These are phyloP conservation scores for Neckera pumila DNA, from an alignment of 225 moss, liverwort and hornwort species.

Conservation along the genomic window DNA sequence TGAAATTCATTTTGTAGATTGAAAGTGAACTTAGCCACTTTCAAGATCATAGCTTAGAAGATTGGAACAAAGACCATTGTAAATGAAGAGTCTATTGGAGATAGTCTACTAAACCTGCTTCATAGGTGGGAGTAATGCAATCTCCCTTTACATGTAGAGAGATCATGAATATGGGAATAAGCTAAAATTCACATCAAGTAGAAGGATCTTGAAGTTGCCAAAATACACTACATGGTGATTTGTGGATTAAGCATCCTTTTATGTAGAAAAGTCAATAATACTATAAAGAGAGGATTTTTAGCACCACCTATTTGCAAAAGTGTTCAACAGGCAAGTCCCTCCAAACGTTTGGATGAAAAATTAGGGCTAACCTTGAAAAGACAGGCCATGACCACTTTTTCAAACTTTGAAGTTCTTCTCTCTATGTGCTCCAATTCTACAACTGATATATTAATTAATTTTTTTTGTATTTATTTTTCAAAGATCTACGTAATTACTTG, in stretches of 20 bases:
- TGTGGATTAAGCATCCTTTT: no score
- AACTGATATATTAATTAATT: neutral
- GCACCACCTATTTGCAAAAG: no score
- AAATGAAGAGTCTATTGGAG: fast-evolving
- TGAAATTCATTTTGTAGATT: neutral
- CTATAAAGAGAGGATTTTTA: no score
- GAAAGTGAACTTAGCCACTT: neutral
- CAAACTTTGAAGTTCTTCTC: neutral
- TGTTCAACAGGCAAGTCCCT: fast-evolving
- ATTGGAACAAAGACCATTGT: neutral
- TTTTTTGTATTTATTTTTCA: neutral
- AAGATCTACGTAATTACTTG: neutral
- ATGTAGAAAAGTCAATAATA: no score
- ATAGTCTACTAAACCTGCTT: fast-evolving
- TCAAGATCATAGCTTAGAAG: neutral
- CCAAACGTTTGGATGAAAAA: no score
- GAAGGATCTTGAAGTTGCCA: neutral
- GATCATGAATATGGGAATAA: neutral
- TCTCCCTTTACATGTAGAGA: neutral
- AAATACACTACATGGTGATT: no score
- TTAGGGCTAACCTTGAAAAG: no score
- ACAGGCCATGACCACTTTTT: neutral
- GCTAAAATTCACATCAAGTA: neutral
- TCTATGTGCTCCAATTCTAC: neutral
- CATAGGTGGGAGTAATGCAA: fast-evolving